Conservation (phyloP, 306 rosid genomes). For the Elaeagnus macrophylla region DNA sequence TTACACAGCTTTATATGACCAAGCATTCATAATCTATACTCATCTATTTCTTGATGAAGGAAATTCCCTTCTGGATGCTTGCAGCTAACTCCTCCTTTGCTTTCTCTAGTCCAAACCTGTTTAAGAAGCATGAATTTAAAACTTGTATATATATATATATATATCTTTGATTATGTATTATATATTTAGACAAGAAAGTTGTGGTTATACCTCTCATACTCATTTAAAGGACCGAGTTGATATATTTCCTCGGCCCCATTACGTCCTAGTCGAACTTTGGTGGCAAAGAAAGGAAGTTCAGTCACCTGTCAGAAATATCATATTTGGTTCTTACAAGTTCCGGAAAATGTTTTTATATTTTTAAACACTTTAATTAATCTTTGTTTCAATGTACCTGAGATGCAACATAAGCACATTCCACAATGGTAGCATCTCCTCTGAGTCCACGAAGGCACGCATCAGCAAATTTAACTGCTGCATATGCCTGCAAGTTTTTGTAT, state of each 20-base stretch:
- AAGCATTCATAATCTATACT: neutral
- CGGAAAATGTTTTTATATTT: conserved; percentile 3
- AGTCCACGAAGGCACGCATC: conserved; percentile 71
- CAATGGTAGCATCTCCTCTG: conserved; percentile 85
- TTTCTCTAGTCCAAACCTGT: conserved; percentile 62
- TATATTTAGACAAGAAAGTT: neutral
- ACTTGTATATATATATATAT: too few relatives aligned
- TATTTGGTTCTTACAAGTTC: conserved; percentile 1
- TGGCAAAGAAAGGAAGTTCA: conserved; percentile 79
- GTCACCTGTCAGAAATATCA: conserved; percentile 46
- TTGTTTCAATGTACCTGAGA: conserved; percentile 45
- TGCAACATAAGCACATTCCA: conserved; percentile 78
- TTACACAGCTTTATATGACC: neutral
- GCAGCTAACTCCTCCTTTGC: conserved; percentile 53
- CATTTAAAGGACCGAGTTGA: conserved; percentile 75
- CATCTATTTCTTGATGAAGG: conserved; percentile 37
- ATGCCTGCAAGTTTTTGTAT: conserved; percentile 41
- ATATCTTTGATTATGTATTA: neutral
- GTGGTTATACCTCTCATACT: conserved; percentile 61
- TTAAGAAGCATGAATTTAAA: neutral
- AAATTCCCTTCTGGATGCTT: conserved; percentile 60
- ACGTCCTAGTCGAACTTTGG: conserved; percentile 80
- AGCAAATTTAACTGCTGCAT: conserved; percentile 87
- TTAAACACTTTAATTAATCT: neutral
- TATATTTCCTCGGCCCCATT: conserved; percentile 61